Conservation (phyloP, 805 yeast species). For the Hyphopichia homilentoma region DNA sequence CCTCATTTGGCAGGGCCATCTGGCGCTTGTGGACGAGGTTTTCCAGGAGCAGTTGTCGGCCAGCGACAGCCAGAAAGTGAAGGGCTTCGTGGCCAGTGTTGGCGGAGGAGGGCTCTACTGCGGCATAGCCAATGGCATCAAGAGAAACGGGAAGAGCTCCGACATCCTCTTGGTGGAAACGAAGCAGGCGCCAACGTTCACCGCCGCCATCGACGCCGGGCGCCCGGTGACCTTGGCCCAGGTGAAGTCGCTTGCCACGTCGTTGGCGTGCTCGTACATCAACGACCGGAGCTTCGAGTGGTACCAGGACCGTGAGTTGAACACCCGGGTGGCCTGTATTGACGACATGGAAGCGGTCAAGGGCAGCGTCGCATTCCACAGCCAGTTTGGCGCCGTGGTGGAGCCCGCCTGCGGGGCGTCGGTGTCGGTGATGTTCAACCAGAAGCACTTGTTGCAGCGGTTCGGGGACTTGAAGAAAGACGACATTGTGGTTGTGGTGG, state of each 20-base stretch:
- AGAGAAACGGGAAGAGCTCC: conserved; percentile 22
- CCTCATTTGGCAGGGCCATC: conserved; percentile 53
- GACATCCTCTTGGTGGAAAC: conserved; percentile 52
- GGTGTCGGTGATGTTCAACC: conserved; percentile 47
- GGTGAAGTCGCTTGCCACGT: conserved; percentile 55
- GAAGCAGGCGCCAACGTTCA: conserved; percentile 57
- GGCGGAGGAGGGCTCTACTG: conserved; percentile 60
- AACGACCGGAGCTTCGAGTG: conserved; percentile 47
- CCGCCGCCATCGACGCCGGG: conserved; percentile 45
- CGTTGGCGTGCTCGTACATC: conserved; percentile 60
- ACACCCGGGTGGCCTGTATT: conserved; percentile 21
- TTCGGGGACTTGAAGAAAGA: conserved; percentile 29
- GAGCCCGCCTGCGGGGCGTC: conserved; percentile 80
- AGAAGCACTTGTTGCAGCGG: conserved; percentile 21
- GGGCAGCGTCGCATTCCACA: conserved; percentile 48
- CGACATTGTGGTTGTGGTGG: conserved; percentile 49
- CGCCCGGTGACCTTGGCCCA: conserved; percentile 42
- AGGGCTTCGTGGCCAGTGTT: conserved; percentile 50
- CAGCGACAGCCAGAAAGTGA: conserved; percentile 21
- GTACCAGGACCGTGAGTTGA: conserved; percentile 11
- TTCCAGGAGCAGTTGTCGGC: conserved; percentile 20
- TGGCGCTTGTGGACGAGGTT: conserved; percentile 45
- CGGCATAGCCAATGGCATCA: conserved; percentile 47
- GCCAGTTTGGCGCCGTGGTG: conserved; percentile 48
- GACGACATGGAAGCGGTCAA: conserved; percentile 54